phyloP scores from a whole-genome alignment of 2,329 filamentous ascomycete species.

The Tolypocladium paradoxum region DNA sequence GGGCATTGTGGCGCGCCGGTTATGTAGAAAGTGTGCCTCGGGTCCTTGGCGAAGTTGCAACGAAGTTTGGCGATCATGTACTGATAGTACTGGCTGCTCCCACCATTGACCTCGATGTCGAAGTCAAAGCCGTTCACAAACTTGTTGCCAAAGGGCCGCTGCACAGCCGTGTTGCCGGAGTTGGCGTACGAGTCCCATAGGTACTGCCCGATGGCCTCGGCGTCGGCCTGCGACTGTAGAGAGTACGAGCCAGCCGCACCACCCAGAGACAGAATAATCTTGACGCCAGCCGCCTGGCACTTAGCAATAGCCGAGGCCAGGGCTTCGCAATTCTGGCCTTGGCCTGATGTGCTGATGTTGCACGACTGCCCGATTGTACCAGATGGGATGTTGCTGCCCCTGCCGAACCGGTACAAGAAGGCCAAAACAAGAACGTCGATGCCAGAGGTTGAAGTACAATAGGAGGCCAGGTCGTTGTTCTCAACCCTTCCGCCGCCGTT shows the following conservation, averaged over 20 bases:
- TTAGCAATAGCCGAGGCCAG: conserved; percentile 9
- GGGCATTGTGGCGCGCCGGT: conserved; percentile 33
- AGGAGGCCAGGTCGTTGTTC: conserved; percentile 24
- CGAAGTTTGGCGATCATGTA: conserved; percentile 11
- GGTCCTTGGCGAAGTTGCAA: conserved; percentile 8
- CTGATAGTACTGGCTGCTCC: conserved; percentile 9
- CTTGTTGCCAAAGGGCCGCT: conserved; percentile 8
- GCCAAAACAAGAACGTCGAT: conserved; percentile 32
- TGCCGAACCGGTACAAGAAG: conserved; percentile 29
- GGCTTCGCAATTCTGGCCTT: conserved; percentile 17
- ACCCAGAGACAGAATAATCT: conserved; percentile 8
- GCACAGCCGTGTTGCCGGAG: conserved; percentile 1
- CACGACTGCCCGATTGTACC: conserved; percentile 30
- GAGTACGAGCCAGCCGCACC: conserved; percentile 9
- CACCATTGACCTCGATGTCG: conserved; percentile 10
- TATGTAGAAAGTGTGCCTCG: conserved; percentile 26
- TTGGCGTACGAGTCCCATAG: conserved; percentile 3
- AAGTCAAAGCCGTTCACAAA: conserved; percentile 12
- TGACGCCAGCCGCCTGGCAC: conserved; percentile 10
- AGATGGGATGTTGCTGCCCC: conserved; percentile 22
- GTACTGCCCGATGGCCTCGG: conserved; percentile 10
- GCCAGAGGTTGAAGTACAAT: conserved; percentile 25
- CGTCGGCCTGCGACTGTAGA: conserved; percentile 8
- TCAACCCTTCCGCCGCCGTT: conserved; percentile 18
- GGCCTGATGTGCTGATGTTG: conserved; percentile 19